Evolutionary conservation across 208 protist genomes (phyloP), one percentile per base, ranked within the genome.

Genomic region (Acanthamoeba royreba): DNA sequence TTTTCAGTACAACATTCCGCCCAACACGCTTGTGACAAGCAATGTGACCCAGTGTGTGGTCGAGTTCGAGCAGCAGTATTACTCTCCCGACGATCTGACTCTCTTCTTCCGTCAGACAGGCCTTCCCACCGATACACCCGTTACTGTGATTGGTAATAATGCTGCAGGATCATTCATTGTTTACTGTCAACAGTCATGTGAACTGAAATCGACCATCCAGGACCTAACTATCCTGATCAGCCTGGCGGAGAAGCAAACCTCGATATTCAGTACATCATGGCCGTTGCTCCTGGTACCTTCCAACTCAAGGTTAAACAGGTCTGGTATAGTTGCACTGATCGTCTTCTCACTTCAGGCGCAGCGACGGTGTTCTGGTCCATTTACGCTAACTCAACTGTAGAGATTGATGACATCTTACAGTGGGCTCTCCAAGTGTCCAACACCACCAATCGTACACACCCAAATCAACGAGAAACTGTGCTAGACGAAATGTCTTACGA

Each of bases 331-430:
- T n/a, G n/a, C n/a, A n/a, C n/a, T n/a, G n/a, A n/a, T n/a, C n/a
- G n/a, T n/a, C n/a, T n/a, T n/a, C n/a, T n/a, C n/a, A n/a, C n/a
- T n/a, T n/a, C n/a, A 61, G 53, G 53, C n/a, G 53, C 53, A 28
- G 22, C 53, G 83, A 95, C 94, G 7, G 79, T 66, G 7, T 95
- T 95, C 61, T 95, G 89, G 88, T 77, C 46, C 11, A 88, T 93
- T 38, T 43, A 61, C n/a, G 22, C n/a, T n/a, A 19, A 19, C 53
- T 61, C 53, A 28, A 19, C 53, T n/a, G 53, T 19, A 19, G 53
- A 61, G 53, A n/a, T n/a, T 61, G 53, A 61, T n/a, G 22, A 19
- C 53, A 61, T 61, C n/a, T n/a, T 61, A 19, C 22, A 61, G 53
- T 61, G 53, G 53, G 53, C 53, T 61, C 53, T 61, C n/a, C 53